Evolutionary conservation across 768 basidiomycete species (phyloP).

Genomic region (Paxillus rubicundulus): DNA sequence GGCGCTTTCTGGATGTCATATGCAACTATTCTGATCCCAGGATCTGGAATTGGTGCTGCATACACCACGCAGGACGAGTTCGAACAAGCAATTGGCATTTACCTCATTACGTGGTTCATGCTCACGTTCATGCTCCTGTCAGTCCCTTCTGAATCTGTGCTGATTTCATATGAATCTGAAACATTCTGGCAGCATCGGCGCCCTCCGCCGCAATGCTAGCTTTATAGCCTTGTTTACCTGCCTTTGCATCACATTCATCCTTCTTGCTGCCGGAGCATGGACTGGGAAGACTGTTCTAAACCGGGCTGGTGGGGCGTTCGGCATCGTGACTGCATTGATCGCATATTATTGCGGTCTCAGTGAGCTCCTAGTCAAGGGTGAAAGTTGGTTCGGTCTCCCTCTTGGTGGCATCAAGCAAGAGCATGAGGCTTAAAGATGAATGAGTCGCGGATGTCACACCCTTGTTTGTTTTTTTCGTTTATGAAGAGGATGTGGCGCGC

Average conservation of each 20-base stretch:
- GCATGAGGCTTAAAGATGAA: neutral
- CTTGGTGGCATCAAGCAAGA: slow-evolving; percentile 29
- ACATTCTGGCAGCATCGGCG: slow-evolving; percentile 39
- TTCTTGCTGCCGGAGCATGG: slow-evolving; percentile 43
- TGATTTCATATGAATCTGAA: neutral
- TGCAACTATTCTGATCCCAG: slow-evolving; percentile 68
- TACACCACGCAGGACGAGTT: slow-evolving; percentile 45
- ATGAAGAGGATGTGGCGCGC: slow-evolving; percentile 1
- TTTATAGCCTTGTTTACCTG: slow-evolving; percentile 50
- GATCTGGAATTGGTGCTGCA: slow-evolving; percentile 56
- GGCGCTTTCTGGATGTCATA: slow-evolving; percentile 91
- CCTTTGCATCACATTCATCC: slow-evolving; percentile 52
- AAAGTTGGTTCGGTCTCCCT: slow-evolving; percentile 42
- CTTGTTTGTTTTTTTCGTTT: slow-evolving; percentile 4
- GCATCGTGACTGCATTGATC: slow-evolving; percentile 44
- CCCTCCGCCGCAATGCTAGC: slow-evolving; percentile 48
- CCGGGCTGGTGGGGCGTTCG: slow-evolving; percentile 46
- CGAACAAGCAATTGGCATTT: slow-evolving; percentile 66
- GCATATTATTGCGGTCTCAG: slow-evolving; percentile 47
- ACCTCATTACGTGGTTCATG: slow-evolving; percentile 69
- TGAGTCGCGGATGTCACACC: neutral
- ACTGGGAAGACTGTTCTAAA: slow-evolving; percentile 14
- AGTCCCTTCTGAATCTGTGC: slow-evolving; percentile 20
- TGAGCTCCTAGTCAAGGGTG: slow-evolving; percentile 38
- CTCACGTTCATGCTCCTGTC: slow-evolving; percentile 70